Percentiles rank a stretch among this genome's conserved stretches.
phyloP scores from a whole-genome alignment of 257 asterid species.

The Euphrasia confusa region DNA sequence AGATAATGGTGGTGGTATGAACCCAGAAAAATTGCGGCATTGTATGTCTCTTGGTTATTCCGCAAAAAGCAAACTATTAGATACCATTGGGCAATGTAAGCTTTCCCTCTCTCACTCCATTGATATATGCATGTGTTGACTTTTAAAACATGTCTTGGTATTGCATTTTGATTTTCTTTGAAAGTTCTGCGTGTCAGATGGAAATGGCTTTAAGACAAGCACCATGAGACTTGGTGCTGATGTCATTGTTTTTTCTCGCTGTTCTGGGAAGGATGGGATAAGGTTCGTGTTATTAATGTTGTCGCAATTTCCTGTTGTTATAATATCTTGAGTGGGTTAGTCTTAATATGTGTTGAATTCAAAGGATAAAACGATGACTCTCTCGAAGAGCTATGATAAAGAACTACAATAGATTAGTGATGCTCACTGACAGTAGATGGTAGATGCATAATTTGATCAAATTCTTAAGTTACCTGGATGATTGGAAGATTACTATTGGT shows the following conservation, averaged over 20 bases:
- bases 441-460: no score
- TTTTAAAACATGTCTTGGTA: conserved; percentile 19
- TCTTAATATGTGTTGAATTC: conserved; percentile 3
- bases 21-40: conserved; percentile 83
- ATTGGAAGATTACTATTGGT: no score
- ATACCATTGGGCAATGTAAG: conserved; percentile 96
- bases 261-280: conserved; percentile 48
- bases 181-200: conserved; percentile 52
- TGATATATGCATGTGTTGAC: neutral
- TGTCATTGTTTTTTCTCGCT: conserved; percentile 90
- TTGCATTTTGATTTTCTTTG: conserved; percentile 22
- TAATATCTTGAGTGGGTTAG: conserved; percentile 14
- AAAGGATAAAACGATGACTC: conserved; percentile 2
- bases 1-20: conserved; percentile 99
- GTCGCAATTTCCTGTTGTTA: conserved; percentile 9
- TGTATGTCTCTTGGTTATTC: conserved; percentile 99
- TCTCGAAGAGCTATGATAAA: conserved; percentile 8
- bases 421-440: no score
- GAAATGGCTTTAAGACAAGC: conserved; percentile 98
- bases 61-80: conserved; percentile 67
- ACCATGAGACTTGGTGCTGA: conserved; percentile 99
- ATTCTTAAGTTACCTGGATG: no score
- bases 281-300: conserved; percentile 45
- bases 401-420: no score
- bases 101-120: conserved; percentile 17